Evolutionary conservation across 768 basidiomycete genomes (phyloP).

Genomic region (Pulveroboletus sp.): DNA sequence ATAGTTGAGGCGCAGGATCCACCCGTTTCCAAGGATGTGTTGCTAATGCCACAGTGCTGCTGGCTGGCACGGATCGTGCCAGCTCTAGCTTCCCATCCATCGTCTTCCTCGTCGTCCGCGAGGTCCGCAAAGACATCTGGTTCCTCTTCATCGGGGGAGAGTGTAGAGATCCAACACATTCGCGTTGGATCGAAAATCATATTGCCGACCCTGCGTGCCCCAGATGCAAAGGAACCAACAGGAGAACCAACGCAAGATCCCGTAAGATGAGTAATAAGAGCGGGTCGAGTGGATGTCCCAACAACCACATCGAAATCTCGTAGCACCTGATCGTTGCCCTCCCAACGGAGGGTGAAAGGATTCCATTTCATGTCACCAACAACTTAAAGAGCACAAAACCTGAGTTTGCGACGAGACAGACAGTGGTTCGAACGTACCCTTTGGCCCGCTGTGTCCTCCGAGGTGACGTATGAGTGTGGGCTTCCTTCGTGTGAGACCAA

Average conservation of each 20-base stretch:
- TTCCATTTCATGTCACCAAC: constrained; percentile 99
- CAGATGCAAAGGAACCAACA: constrained; percentile 65
- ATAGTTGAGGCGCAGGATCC: constrained; percentile 22
- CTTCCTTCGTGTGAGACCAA: constrained; percentile 54
- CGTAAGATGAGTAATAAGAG: constrained; percentile 90
- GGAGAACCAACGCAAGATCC: constrained; percentile 84
- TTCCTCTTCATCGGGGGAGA: constrained; percentile 86
- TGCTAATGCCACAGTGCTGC: constrained; percentile 34
- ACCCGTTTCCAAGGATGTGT: constrained; percentile 27
- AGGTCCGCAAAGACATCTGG: constrained; percentile 94
- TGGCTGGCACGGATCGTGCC: constrained; percentile 73
- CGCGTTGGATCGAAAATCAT: constrained; percentile 95
- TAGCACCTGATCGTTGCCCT: constrained; percentile 91
- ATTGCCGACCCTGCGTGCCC: constrained; percentile 89
- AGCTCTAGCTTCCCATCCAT: constrained; percentile 65
- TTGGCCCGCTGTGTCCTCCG: constrained; percentile 59
- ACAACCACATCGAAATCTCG: constrained; percentile 84
- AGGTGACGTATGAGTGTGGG: constrained; percentile 87
- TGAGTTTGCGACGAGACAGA: constrained; percentile 13
- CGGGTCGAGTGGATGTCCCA: constrained; percentile 83
- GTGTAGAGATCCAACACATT: constrained; percentile 93
- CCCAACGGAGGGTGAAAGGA: constrained; percentile 85
- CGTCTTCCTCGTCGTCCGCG: constrained; percentile 83
- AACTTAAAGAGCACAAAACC: constrained; percentile 42
- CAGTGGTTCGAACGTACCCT: constrained; percentile 48